Evolutionary conservation across 78 protist species (phyloP).

Genomic region (Creolimax fragrantissima): DNA sequence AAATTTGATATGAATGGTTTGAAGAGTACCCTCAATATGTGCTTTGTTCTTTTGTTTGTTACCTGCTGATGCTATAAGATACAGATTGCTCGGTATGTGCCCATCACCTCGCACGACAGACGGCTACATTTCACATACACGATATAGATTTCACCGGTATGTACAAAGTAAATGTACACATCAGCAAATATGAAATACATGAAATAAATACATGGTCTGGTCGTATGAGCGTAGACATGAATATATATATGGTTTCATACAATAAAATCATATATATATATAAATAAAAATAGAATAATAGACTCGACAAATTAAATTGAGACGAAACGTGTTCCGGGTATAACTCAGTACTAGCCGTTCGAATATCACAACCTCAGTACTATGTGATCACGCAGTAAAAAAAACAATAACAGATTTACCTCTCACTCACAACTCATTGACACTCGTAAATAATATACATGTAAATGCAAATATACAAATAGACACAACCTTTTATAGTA

Average conservation of each 20-base stretch:
- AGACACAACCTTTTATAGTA: background rate
- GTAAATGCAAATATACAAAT: background rate
- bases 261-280: background rate
- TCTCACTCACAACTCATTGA: no score
- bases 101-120: background rate
- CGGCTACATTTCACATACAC: background rate
- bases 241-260: background rate
- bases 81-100: background rate
- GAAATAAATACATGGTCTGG: background rate
- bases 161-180: background rate
- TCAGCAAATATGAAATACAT: background rate
- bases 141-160: background rate
- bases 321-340: no score
- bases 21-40: background rate
- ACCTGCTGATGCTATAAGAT: background rate
- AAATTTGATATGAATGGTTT: background rate
- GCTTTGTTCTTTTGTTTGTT: background rate
- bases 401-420: no score
- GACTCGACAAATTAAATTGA: no score
- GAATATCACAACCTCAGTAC: no score
- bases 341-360: no score
- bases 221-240: background rate
- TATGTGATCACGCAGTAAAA: no score
- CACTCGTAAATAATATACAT: no score
- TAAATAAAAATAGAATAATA: background rate